Conservation (phyloP, 2,329 filamentous ascomycete genomes). For the Scorias spongiosa region DNA sequence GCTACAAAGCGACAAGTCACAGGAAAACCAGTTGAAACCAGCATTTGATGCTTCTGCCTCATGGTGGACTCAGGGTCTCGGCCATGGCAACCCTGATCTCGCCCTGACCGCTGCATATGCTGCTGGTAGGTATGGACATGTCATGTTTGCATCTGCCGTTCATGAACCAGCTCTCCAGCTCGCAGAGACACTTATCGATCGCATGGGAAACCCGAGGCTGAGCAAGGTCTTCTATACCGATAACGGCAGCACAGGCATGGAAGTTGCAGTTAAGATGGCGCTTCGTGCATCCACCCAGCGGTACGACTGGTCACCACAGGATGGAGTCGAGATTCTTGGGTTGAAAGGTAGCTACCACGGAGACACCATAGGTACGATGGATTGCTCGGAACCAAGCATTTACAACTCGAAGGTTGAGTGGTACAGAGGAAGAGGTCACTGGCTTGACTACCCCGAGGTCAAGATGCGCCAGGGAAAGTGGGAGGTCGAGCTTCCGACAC, state of each 20-base stretch:
- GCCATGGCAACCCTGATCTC: conserved; percentile 59
- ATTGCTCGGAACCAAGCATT: conserved; percentile 59
- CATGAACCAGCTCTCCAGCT: conserved; percentile 62
- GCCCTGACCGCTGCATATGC: conserved; percentile 66
- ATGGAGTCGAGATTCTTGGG: conserved; percentile 48
- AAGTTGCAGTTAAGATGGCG: conserved; percentile 77
- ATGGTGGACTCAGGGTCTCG: conserved; percentile 84
- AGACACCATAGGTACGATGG: conserved; percentile 81
- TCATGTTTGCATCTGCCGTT: conserved; percentile 73
- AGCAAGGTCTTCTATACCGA: conserved; percentile 67
- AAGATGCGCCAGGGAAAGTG: conserved; percentile 52
- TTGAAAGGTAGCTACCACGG: conserved; percentile 73
- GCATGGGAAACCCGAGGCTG: conserved; percentile 48
- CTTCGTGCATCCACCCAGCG: conserved; percentile 51
- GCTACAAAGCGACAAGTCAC: not conserved
- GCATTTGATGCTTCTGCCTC: conserved; percentile 75
- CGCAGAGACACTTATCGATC: conserved; percentile 47
- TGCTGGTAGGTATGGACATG: conserved; percentile 70
- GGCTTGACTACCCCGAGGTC: conserved; percentile 67
- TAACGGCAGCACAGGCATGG: conserved; percentile 69
- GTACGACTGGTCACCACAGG: conserved; percentile 44
- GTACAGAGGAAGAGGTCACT: conserved; percentile 63
- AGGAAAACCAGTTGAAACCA: conserved; percentile 36
- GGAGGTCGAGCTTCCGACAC: conserved; percentile 43
- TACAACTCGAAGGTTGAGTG: conserved; percentile 77